phyloP scores from a whole-genome alignment of 2,329 filamentous ascomycete genomes.

The Xylaria multiplex region DNA sequence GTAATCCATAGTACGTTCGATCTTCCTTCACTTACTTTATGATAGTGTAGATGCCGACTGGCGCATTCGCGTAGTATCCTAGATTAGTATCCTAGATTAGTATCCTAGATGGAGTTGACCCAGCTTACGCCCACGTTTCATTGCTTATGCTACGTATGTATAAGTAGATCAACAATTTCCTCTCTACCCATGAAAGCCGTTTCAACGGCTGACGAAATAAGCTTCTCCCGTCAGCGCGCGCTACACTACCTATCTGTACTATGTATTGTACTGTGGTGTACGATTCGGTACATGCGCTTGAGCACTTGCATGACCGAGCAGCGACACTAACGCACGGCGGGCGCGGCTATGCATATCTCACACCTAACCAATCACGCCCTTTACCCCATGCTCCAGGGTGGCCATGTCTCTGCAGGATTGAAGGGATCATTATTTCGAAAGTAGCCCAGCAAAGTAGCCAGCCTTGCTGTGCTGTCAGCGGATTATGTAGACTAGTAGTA shows the following conservation, averaged over 20 bases:
- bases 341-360: conserved; percentile 52
- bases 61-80: not conserved
- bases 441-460: conserved; percentile 36
- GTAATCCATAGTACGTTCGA: not conserved
- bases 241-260: no score
- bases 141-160: not conserved
- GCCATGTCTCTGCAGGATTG: conserved; percentile 34
- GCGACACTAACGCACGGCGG: conserved; percentile 51
- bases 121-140: conserved; percentile 16
- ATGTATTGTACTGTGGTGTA: conserved; percentile 16
- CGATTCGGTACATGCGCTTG: conserved; percentile 41
- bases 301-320: conserved; percentile 51
- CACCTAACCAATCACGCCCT: conserved; percentile 47
- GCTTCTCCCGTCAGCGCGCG: conserved; percentile 39
- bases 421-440: conserved; percentile 34
- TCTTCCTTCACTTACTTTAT: not conserved
- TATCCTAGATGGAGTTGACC: not conserved
- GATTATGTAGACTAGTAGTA: conserved; percentile 1
- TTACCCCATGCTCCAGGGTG: conserved; percentile 45
- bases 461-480: conserved; percentile 34
- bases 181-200: conserved; percentile 31
- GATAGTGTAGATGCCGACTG: conserved; percentile 1
- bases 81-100: not conserved
- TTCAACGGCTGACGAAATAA: conserved; percentile 39
- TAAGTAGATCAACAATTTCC: conserved; percentile 12